Evolutionary conservation across 176 grass and related monocot species (phyloP).

Genomic region (Bromus sterilis): DNA sequence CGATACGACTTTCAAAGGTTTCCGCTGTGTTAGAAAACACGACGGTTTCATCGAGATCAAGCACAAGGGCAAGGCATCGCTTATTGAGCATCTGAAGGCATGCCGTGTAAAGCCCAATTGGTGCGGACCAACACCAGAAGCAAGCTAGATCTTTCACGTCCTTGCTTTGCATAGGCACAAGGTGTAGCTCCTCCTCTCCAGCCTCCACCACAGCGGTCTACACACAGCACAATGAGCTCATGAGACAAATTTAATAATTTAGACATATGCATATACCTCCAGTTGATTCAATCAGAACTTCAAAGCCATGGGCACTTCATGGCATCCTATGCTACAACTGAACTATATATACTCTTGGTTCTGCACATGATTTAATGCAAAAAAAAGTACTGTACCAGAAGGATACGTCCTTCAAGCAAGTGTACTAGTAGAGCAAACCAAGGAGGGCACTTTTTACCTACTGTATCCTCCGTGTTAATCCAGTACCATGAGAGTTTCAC

Average conservation of each 20-base stretch:
- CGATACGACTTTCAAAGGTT: constrained; percentile 38
- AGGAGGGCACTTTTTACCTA: too few species aligned
- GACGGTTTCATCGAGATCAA: constrained; percentile 46
- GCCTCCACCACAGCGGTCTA: constrained; percentile 50
- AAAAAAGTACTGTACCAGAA: neutral
- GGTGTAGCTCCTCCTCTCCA: constrained; percentile 26
- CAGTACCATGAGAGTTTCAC: too few species aligned
- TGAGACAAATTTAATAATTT: neutral
- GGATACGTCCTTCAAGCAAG: too few species aligned
- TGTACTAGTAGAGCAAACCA: too few species aligned
- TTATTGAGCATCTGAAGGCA: constrained; percentile 51
- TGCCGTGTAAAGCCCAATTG: constrained; percentile 17
- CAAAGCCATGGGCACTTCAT: neutral
- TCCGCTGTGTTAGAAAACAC: constrained; percentile 56
- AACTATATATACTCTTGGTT: too few species aligned
- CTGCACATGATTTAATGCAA: neutral
- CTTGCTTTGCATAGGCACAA: constrained; percentile 53
- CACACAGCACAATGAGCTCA: neutral
- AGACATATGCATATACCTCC: neutral
- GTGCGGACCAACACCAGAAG: constrained; percentile 60
- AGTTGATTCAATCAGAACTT: neutral
- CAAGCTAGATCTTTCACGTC: constrained; percentile 39
- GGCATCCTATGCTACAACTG: neutral
- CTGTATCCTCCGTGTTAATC: too few species aligned
- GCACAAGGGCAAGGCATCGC: constrained; percentile 38